These are phyloP conservation scores for Blastobotrys apis DNA, from an alignment of 1,139 yeast species.

Conservation along the genomic window DNA sequence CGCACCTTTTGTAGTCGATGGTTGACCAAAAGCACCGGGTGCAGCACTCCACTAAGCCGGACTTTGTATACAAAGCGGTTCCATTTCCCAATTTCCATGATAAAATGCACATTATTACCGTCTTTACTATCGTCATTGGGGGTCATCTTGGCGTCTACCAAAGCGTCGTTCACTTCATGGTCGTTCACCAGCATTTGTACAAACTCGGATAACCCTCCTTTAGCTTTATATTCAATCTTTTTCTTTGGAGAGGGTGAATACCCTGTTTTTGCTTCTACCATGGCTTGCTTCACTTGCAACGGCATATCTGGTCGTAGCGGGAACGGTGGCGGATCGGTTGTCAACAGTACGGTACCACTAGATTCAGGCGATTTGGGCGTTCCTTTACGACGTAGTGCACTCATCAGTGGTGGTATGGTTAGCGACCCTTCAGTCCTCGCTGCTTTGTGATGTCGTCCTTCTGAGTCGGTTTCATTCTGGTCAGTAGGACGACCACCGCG, in stretches of 20 bases:
- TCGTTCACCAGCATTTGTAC: slow-evolving; percentile 11
- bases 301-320: no score
- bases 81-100: slow-evolving; percentile 1
- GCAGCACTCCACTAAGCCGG: background rate
- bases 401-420: no score
- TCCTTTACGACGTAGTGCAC: no score
- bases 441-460: no score
- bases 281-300: background rate
- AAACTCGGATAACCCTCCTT: slow-evolving; percentile 7
- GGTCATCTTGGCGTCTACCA: background rate
- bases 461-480: no score
- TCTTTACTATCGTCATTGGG: background rate
- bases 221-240: background rate
- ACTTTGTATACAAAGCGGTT: slow-evolving; percentile 9
- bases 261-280: background rate
- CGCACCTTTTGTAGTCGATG: slow-evolving; percentile 1
- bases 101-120: background rate
- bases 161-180: slow-evolving; percentile 9
- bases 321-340: no score
- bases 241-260: slow-evolving; percentile 14
- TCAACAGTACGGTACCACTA: no score
- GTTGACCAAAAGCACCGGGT: slow-evolving; percentile 6
- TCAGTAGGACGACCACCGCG: no score
- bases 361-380: no score
- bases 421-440: no score